Percentiles rank a stretch among this genome's conserved stretches.
These are phyloP conservation scores for Physocladia obscura DNA, from an alignment of 192 early-diverging fungal genomes.

Conservation along the genomic window DNA sequence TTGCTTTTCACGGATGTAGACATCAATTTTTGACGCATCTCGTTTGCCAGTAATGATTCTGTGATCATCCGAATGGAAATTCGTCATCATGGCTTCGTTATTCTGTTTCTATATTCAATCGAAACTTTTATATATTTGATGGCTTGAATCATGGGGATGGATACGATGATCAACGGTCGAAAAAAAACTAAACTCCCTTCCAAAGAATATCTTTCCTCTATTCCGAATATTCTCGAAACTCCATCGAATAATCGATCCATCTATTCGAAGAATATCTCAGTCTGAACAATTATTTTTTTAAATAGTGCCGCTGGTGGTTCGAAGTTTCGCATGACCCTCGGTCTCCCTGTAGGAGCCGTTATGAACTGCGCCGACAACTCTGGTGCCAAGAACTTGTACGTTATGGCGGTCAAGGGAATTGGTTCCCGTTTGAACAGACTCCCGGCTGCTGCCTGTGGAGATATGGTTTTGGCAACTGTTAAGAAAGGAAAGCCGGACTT, in stretches of 20 bases:
- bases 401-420: conserved; percentile 96
- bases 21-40: neutral
- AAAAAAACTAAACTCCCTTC: neutral
- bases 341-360: conserved; percentile 92
- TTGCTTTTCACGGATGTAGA: neutral
- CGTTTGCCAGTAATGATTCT: too few species aligned
- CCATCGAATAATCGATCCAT: neutral
- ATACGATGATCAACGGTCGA: too few species aligned
- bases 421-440: conserved; percentile 95
- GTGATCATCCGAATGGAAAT: neutral
- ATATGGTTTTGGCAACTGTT: conserved; percentile 99
- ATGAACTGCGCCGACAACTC: conserved; percentile 99
- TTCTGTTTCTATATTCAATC: neutral
- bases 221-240: neutral
- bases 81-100: neutral
- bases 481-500: conserved; percentile 99
- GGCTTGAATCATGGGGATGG: neutral
- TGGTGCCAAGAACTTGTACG: conserved; percentile 99
- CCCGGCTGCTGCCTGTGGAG: conserved; percentile 96
- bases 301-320: conserved; percentile 66
- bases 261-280: too few species aligned
- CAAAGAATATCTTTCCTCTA: neutral
- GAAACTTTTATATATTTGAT: neutral
- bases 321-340: conserved; percentile 99
- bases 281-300: too few species aligned